Base-by-base conservation (phyloP, 768 basidiomycete species). In the Dentipellis fragilis region DNA sequence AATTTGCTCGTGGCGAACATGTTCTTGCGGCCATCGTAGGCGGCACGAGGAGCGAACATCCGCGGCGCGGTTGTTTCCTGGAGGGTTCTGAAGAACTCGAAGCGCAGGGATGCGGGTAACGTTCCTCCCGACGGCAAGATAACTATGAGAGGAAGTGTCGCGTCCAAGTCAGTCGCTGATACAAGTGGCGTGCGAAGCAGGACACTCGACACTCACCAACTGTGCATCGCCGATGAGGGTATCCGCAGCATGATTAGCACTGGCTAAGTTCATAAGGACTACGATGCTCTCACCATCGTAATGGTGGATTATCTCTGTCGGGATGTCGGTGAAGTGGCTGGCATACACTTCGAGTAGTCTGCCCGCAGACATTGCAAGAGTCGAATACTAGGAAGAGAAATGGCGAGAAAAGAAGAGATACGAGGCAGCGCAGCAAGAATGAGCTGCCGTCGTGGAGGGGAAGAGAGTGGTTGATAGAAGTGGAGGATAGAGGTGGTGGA, bases 1-100 rank as follows among this genome's bases (percentile, higher is more conserved):
- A 90, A 72, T 55, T 78, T 74, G 38, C 78, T 73, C 12, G 80
- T 69, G 21, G 84, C 75, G 62, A 87, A 91, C 50, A 83, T 66
- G 58, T 90, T 91, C 68, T 89, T 91, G 47, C 86, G 75, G 0
- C 89, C 88, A 56, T 91, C 89, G 58, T 89, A 90, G 2, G 80
- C 88, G n/a, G 75, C 84, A 10, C 75, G 80, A 10, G 86, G 87
- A 2, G 80, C 87, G 64, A 91, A 91, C 21, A 87, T 71, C n/a
- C 76, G 68, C 0, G 80, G 81, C 1, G 81, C 79, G 4, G 78
- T 73, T 0, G 70, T 65, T 3, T 70, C 72, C 66, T 92, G 90
- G 12, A 92, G 67, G 14, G 71, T 72, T 11, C 75, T 74, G 49
- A 92, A 82, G 10, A 92, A 68, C 12, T 85, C 81, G 74, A 91